Evolutionary conservation across 176 grass and related monocot genomes (phyloP), one percentile per base, ranked within the genome.

Genomic region (Pontederia crassipes): DNA sequence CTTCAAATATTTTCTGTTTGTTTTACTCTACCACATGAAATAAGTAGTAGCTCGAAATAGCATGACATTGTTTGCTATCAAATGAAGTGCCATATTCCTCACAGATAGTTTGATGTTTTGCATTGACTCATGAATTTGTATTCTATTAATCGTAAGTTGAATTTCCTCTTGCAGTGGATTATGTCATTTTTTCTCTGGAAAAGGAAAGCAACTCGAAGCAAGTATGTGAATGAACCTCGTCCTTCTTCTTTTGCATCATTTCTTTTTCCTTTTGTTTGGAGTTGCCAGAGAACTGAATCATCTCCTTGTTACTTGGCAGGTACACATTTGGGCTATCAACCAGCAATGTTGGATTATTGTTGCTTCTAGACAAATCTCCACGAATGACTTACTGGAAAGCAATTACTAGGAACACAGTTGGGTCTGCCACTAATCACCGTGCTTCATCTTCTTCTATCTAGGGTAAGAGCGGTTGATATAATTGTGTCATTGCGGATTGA

Each of bases 321-420:
- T 92, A 98, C 66, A 79, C 79, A 55, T 80, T 98, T 75, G 82
- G 82, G 26, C 52, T 76, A 58, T 89, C 93, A 59, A 83, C 67
- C 65, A 75, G 72, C 74, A 98, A 92, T 56, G 82, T 80, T 0
- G 93, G 93, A 4, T 77, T 98, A 75, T 67, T 92, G 53, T 7
- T 92, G 66, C 78, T 98, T 47, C 54, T 98, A 67, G 84, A 98
- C 50, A 92, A 89, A 65, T 89, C 61, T 58, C 93, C 93, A 11
- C 74, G 77, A 55, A 80, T 90, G 57, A 57, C 29, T 9, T 20
- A 56, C n/a, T 75, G 85, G 76, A 86, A 78, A 57, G 77, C 35
- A 28, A 57, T 82, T 32, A 26, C 61, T 12, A 72, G 65, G 61
- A 76, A 24, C 45, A 49, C 10, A 28, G 8, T n/a, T 56, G 56